Evolutionary conservation across 1,284 basidiomycete genomes (phyloP).

Genomic region (Phlebopus sp.): DNA sequence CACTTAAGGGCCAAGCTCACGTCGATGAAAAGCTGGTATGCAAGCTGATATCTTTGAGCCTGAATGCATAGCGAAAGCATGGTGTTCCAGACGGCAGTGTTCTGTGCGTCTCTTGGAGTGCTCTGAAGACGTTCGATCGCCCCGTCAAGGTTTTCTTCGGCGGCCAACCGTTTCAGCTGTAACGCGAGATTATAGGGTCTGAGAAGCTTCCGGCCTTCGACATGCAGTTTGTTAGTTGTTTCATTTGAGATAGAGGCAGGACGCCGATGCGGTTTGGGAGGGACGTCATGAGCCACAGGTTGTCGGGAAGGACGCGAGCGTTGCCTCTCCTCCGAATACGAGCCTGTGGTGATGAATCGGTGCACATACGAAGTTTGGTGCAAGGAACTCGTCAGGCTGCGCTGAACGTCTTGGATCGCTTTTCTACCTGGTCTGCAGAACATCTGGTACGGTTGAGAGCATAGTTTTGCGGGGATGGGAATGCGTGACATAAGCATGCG

Average conservation of each 20-base stretch:
- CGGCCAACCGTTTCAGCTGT: conserved; percentile 55
- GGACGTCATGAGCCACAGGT: neutral
- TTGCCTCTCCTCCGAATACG: neutral
- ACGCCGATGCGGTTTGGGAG: neutral
- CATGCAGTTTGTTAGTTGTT: neutral
- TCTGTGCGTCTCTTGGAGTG: conserved; percentile 66
- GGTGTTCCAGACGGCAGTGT: conserved; percentile 71
- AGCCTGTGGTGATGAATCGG: conserved; percentile 4
- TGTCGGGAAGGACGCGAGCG: conserved; percentile 2
- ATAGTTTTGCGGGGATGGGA: neutral
- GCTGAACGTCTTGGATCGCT: conserved; percentile 2
- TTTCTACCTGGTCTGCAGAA: conserved; percentile 6
- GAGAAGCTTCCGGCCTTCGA: conserved; percentile 34
- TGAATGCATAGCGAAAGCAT: conserved; percentile 61
- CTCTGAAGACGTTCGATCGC: conserved; percentile 63
- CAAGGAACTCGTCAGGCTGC: neutral
- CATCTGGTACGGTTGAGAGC: neutral
- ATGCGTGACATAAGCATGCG: conserved; percentile 1
- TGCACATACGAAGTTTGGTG: neutral
- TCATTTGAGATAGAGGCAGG: neutral
- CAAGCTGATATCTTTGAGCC: conserved; percentile 51
- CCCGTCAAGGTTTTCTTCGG: conserved; percentile 49
- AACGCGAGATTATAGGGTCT: conserved; percentile 58
- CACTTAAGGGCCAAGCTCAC: conserved; percentile 40
- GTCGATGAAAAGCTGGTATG: conserved; percentile 61